Conservation (phyloP, 208 protist genomes). For the Blastocrithidia nonstop region DNA sequence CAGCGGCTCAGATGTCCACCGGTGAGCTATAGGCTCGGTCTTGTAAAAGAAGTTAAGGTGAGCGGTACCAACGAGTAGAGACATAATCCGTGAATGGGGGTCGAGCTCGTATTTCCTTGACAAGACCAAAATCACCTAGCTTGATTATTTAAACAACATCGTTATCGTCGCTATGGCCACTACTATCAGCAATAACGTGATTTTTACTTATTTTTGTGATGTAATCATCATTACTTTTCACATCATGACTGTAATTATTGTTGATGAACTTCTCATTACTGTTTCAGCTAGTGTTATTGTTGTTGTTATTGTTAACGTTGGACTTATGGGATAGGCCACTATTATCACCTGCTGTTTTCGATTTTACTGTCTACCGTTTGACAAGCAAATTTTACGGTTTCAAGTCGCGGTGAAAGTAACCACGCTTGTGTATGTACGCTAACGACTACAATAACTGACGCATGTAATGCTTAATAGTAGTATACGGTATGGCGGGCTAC, state of each 20-base stretch:
- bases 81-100: constrained; percentile 92
- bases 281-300: background rate
- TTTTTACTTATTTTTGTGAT: constrained; percentile 9
- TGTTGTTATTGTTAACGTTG: constrained; percentile 12
- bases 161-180: too few relatives aligned
- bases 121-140: constrained; percentile 88
- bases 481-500: constrained; percentile 25
- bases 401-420: constrained; percentile 86
- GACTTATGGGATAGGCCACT: too few relatives aligned
- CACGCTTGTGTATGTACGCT: constrained; percentile 79
- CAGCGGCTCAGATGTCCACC: constrained; percentile 92
- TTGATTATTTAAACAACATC: too few relatives aligned
- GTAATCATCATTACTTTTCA: background rate
- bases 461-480: constrained; percentile 43
- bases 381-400: constrained; percentile 88
- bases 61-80: constrained; percentile 97
- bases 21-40: constrained; percentile 85
- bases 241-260: background rate
- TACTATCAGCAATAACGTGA: constrained; percentile 22
- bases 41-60: constrained; percentile 96
- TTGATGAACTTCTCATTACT: too few relatives aligned
- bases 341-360: too few relatives aligned
- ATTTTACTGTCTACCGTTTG: too few relatives aligned
- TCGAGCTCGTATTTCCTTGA: constrained; percentile 30
- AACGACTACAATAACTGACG: constrained; percentile 84